Evolutionary conservation across 2,329 filamentous ascomycete genomes (phyloP), one percentile per base, ranked within the genome.

Genomic region (Alternaria panax): DNA sequence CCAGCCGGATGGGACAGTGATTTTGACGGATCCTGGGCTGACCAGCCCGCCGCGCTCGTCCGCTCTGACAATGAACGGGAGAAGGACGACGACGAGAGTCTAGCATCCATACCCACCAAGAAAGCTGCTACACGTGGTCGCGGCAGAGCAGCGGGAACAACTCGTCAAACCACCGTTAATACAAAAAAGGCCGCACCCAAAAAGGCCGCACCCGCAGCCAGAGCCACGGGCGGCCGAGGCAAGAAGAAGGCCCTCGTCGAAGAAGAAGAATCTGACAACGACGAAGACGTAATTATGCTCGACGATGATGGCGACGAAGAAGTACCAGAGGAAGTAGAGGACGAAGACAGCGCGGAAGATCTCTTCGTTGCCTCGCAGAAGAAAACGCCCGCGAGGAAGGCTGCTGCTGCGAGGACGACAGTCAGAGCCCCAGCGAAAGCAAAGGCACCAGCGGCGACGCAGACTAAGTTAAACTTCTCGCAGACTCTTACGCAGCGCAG

Each of bases 1-100:
- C 94, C 94, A 1, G 85, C 87, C 11, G 84, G 83, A 2, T 98
- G 93, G 93, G 92, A 98, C 72, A 92, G 88, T n/a, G 94, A 98
- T 65, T 81, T 93, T 25, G 90, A 97, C 50, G 95, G 93, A 0
- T 84, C 85, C 51, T 98, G 94, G 93, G 90, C 90, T 60, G 90
- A 95, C 47, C 88, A 92, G 59, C 87, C 91, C 0, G 89, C 86
- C 7, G 91, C 89, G 1, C 76, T 88, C 5, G 83, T 88, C 43
- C 80, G 80, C 58, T 81, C 81, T 20, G 79, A 85, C 60, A 80
- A 83, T 46, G 84, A 82, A 16, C 81, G 81, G 14, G 78, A 80
- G 41, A 80, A 80, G 34, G 82, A 75, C 5, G 78, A 79, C 16
- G 75, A 78, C 4, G 73, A 72, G 11, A 60, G 66, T 43, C 55